These are phyloP conservation scores for Psilocybe tampanensis DNA, from an alignment of 768 basidiomycete genomes.

Conservation along the genomic window DNA sequence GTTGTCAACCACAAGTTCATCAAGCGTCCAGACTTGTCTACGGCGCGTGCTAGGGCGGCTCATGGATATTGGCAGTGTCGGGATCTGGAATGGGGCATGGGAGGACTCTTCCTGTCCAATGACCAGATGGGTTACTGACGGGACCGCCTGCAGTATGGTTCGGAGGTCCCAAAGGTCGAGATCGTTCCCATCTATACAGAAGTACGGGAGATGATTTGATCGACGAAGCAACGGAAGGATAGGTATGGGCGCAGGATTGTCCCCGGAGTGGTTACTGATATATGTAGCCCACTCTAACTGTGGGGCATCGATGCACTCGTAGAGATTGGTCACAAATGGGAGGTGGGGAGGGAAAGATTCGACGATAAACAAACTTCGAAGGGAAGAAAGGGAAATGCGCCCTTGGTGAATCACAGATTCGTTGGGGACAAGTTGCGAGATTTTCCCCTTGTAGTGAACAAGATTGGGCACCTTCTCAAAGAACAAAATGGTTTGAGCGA, in stretches of 20 bases:
- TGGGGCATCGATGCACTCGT: not conserved
- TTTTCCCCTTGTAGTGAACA: not conserved
- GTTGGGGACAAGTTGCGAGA: not conserved
- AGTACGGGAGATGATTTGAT: not conserved
- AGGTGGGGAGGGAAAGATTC: not conserved
- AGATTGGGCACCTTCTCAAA: not conserved
- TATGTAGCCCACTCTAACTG: not conserved
- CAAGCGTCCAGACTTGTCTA: not conserved
- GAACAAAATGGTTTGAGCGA: not conserved
- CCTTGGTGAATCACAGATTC: not conserved
- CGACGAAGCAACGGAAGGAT: not conserved
- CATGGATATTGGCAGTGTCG: no score
- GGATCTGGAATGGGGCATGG: no score
- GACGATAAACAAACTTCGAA: not conserved
- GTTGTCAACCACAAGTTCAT: not conserved
- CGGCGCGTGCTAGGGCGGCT: no score
- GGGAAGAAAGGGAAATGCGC: not conserved
- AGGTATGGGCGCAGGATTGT: not conserved
- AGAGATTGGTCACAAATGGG: not conserved
- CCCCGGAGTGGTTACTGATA: not conserved
- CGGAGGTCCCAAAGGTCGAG: not conserved
- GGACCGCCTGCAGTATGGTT: not conserved
- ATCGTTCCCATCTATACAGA: not conserved
- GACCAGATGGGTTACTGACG: not conserved
- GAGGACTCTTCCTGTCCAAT: not conserved